Base-by-base conservation (phyloP, 108 stramenopile genomes). In the Conticribra weissflogii region DNA sequence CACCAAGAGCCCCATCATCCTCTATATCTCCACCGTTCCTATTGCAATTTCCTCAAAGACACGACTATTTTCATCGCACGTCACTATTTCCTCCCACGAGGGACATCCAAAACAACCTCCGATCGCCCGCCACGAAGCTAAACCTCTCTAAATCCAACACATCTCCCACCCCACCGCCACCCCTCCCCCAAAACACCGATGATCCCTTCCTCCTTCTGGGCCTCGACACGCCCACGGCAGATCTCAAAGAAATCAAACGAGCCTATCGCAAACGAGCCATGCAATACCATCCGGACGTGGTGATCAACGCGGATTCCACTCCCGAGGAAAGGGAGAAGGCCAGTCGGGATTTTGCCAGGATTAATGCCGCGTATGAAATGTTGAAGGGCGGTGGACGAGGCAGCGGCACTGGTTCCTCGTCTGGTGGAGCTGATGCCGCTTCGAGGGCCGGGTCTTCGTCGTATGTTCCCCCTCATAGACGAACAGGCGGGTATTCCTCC, bases 221-320 rank as follows among this genome's bases (percentile, higher is more conserved):
- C 31, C 21, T 85, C 7, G 61, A 69, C 30, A 74, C 87, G 0
- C 82, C 88, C 17, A 12, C 36, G 8, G 53, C 82, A 3, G 88
- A 92, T 60, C 71, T 73, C 34, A 75, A 83, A 56, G 85, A 86
- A 46, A 88, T 95, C 54, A 89, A 89, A 79, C 72, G 87, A 33
- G 91, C 94, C 53, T 95, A 88, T 69, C 80, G 84, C 41, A 83
- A 87, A 31, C 74, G 87, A 32, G 91, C 91, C 9, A 76, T 91
- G 65, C 78, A 84, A 50, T 95, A 85, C 71, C 94, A 95, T 72
- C 94, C 94, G 3, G 94, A 95, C 69, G 86, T 95, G 0, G 33
- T 81, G 9, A 72, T 81, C 1, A 78, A 71, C 33, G 57, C 63
- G 27, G 76, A 89, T 53, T 84, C 79, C 19, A 69, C 87, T 1